Base-by-base conservation (phyloP, 371 early-diverging fungal genomes). In the Paraphysoderma sedebokerense region DNA sequence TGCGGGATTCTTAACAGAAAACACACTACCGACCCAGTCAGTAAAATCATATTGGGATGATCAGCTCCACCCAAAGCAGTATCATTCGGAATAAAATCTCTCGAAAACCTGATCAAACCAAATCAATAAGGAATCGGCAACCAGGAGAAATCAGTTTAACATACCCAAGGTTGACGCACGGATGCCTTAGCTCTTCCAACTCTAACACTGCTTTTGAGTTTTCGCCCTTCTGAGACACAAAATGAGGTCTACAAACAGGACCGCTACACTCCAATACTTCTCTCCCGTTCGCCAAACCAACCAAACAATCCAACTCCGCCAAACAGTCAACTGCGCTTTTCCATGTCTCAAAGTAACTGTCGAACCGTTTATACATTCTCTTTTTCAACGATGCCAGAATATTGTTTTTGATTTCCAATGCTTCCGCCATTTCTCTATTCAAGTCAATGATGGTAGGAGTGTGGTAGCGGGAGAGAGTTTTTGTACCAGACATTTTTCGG, bases 1-100 rank as follows among this genome's bases (percentile, higher is more conserved):
- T n/a, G n/a, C n/a, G n/a, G n/a, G n/a, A n/a, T n/a, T n/a, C 15
- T 35, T 35, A 35, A 35, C 15, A 15, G 35, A n/a, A n/a, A n/a
- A n/a, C n/a, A n/a, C n/a, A n/a, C n/a, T n/a, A n/a, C 99, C 15
- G 99, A 97, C 1, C 99, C 99, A 0, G 99, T 98, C 38, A 99
- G 59, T 3, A 99, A 70, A n/a, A 95, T 76, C 54, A 98, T 72
- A 48, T 71, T 82, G 27, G 85, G 69, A 0, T 64, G 53, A 13
- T 52, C 53, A 12, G 45, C 36, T 0, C 81, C 81, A 8, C 92
- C 92, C 2, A 97, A 70, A 13, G 58, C 47, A 0, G 81, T 77
- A 63, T 92, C 91, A 63, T 96, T 98, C 44, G 95, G 92, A 36
- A 98, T 90, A 60, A 92, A 96, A 49, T 85, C 84, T 0, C 72